phyloP scores from a whole-genome alignment of 1,139 yeast genomes.

The Scheffersomyces stambukii region DNA sequence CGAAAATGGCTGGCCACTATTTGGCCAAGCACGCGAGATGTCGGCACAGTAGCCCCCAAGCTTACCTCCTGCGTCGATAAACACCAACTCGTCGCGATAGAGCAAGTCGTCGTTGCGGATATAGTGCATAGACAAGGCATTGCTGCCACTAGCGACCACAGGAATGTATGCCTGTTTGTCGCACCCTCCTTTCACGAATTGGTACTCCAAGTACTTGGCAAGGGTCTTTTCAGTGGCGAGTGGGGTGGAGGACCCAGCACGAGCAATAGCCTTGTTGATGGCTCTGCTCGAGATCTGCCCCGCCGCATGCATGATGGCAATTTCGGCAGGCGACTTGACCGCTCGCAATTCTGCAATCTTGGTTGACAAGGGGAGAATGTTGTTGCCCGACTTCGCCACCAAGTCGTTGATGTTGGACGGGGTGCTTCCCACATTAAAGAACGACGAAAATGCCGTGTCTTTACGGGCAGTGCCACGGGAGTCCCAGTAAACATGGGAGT shows the following conservation, averaged over 20 bases:
- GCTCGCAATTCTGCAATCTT: conserved; percentile 57
- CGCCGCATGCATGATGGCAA: conserved; percentile 74
- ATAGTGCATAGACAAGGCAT: conserved; percentile 85
- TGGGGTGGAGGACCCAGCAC: conserved; percentile 38
- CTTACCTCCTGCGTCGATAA: conserved; percentile 94
- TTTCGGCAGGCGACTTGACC: conserved; percentile 72
- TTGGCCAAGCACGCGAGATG: conserved; percentile 96
- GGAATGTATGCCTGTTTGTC: conserved; percentile 89
- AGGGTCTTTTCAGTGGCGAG: conserved; percentile 72
- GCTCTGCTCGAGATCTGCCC: conserved; percentile 80
- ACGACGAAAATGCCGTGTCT: conserved; percentile 6
- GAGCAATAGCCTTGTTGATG: conserved; percentile 75
- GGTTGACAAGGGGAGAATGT: conserved; percentile 41
- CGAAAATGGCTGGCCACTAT: conserved; percentile 59
- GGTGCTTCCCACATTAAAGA: conserved; percentile 7
- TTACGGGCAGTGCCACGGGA: conserved; percentile 24
- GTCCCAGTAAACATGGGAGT: conserved; percentile 47
- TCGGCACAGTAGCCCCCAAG: conserved; percentile 95
- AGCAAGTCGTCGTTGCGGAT: conserved; percentile 83
- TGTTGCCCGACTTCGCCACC: conserved; percentile 24
- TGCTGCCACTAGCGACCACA: conserved; percentile 91
- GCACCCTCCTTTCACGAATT: conserved; percentile 83
- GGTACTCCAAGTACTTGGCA: conserved; percentile 78
- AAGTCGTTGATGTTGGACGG: conserved; percentile 17
- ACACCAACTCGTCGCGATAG: conserved; percentile 72